Evolutionary conservation across 139 green algal species (phyloP).

Genomic region (Chlorella sp.): DNA sequence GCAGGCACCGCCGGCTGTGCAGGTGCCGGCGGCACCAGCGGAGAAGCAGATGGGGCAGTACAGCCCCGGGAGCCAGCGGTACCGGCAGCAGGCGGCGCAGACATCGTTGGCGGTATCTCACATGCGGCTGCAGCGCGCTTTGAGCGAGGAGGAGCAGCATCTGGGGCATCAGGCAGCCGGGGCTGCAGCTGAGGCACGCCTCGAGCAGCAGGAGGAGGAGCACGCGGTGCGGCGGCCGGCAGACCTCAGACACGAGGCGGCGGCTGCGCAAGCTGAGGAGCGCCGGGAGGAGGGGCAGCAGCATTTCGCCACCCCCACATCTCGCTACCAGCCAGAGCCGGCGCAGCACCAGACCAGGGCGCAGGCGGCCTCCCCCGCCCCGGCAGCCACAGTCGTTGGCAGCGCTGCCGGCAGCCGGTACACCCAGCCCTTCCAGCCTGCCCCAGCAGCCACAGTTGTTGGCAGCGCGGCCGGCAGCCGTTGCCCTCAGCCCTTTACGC

Average conservation of each 20-base stretch:
- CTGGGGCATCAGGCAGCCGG: neutral
- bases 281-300: neutral
- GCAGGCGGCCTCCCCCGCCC: neutral
- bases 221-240: neutral
- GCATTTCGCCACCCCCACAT: constrained; percentile 10
- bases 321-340: constrained; percentile 6
- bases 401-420: neutral
- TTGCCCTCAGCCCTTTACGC: neutral
- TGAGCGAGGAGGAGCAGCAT: neutral
- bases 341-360: neutral
- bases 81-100: constrained; percentile 1
- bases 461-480: constrained; percentile 9
- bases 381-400: constrained; percentile 9
- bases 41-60: neutral
- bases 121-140: neutral
- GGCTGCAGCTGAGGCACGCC: neutral
- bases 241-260: too few relatives aligned
- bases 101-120: neutral
- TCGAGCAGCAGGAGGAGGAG: neutral
- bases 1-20: neutral
- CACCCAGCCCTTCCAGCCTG: too few relatives aligned
- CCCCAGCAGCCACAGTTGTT: neutral
- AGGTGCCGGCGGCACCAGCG: neutral
- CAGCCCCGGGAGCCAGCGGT: constrained; percentile 28
- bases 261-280: neutral